phyloP scores from a whole-genome alignment of 2,329 filamentous ascomycete genomes.

The Zymoseptoria tritici region DNA sequence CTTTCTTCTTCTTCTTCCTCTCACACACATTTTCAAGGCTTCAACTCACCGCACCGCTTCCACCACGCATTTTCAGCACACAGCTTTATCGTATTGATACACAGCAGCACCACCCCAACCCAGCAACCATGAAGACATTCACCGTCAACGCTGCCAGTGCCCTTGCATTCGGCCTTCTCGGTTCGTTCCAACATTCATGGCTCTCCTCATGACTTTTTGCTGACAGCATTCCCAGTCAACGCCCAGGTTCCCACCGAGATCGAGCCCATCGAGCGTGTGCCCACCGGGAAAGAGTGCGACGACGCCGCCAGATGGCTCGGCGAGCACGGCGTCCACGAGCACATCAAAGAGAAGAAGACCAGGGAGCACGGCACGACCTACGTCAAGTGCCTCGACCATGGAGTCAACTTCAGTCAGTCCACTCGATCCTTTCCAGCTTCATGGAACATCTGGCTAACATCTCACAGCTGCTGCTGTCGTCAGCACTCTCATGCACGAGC shows the following conservation, averaged over 20 bases:
- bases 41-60: neutral
- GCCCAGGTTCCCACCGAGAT: neutral
- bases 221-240: neutral
- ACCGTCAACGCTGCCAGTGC: neutral
- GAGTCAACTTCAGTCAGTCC: too few relatives aligned
- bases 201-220: neutral
- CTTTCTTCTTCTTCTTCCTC: constrained; percentile 1
- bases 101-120: neutral
- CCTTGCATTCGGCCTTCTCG: neutral
- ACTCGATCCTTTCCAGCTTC: too few relatives aligned
- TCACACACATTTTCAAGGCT: neutral
- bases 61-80: neutral
- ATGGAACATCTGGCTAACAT: too few relatives aligned
- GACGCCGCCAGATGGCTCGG: too few relatives aligned
- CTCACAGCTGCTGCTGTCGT: too few relatives aligned
- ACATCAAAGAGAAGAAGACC: too few relatives aligned
- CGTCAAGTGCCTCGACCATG: too few relatives aligned
- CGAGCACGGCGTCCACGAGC: too few relatives aligned
- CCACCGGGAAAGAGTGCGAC: neutral
- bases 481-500: too few relatives aligned
- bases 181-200: neutral
- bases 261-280: too few relatives aligned
- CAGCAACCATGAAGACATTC: neutral
- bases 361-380: too few relatives aligned
- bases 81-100: neutral